Evolutionary conservation across 1,284 basidiomycete species (phyloP).

Genomic region (Moesziomyces antarcticus): DNA sequence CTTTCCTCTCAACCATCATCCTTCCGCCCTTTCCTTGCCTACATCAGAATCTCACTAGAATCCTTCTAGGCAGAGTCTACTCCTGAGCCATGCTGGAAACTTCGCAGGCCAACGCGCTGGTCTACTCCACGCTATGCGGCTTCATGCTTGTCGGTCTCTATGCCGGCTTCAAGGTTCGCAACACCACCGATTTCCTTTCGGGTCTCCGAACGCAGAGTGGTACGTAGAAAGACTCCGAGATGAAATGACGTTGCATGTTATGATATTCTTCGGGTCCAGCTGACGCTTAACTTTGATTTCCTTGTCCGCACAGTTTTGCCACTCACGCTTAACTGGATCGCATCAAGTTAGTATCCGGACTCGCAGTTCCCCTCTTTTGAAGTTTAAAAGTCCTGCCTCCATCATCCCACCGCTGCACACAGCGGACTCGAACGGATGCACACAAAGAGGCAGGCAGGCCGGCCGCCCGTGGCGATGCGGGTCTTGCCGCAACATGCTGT

Average conservation of each 20-base stretch:
- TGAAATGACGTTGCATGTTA: background rate
- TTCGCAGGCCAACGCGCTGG: conserved; percentile 62
- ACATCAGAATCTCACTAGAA: background rate
- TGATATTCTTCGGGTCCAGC: background rate
- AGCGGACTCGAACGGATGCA: conserved; percentile 44
- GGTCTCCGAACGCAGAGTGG: conserved; percentile 66
- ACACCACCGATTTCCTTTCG: conserved; percentile 61
- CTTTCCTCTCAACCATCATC: background rate
- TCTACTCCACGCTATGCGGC: conserved; percentile 64
- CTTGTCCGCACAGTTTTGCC: conserved; percentile 51
- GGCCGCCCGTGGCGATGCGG: background rate
- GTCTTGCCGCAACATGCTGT: conserved; percentile 3
- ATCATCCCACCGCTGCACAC: conserved; percentile 41
- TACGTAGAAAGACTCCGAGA: conserved; percentile 24
- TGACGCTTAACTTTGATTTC: background rate
- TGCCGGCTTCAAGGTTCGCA: conserved; percentile 63
- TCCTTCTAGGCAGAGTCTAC: background rate
- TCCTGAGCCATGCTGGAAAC: conserved; percentile 43
- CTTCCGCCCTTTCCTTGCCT: background rate
- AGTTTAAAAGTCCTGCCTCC: conserved; percentile 12
- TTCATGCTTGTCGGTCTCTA: conserved; percentile 66
- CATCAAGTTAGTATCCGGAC: conserved; percentile 63
- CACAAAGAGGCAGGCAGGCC: conserved; percentile 5
- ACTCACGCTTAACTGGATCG: conserved; percentile 66
- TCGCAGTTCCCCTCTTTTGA: conserved; percentile 15